Evolutionary conservation across 805 yeast genomes (phyloP).

Genomic region (Candida chilensis): DNA sequence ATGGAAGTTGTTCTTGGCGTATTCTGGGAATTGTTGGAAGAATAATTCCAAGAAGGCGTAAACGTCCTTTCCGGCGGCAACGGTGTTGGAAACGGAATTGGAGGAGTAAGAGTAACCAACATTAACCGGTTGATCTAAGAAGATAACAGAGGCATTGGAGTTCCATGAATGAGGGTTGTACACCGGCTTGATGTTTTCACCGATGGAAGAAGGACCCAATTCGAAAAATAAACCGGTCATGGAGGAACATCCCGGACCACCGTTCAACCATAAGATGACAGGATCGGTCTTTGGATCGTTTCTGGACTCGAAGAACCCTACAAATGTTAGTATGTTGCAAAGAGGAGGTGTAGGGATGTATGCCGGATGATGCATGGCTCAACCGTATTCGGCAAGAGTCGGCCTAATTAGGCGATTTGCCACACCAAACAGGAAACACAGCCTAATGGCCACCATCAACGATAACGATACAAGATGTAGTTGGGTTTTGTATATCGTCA

Average conservation of each 20-base stretch:
- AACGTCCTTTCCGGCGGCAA: conserved; percentile 78
- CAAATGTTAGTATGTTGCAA: background rate
- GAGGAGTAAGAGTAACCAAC: conserved; percentile 63
- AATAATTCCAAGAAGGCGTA: conserved; percentile 73
- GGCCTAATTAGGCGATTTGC: too few relatives aligned
- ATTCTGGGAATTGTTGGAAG: conserved; percentile 61
- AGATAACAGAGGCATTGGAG: conserved; percentile 74
- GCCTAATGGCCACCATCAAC: too few relatives aligned
- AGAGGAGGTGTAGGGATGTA: too few relatives aligned
- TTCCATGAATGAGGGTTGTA: conserved; percentile 81
- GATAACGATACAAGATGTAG: too few relatives aligned
- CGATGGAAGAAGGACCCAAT: conserved; percentile 72
- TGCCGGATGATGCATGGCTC: background rate
- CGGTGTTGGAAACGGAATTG: conserved; percentile 57
- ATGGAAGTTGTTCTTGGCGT: conserved; percentile 52
- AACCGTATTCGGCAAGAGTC: too few relatives aligned
- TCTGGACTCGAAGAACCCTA: conserved; percentile 78
- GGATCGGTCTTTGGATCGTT: conserved; percentile 86
- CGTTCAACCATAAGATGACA: conserved; percentile 81
- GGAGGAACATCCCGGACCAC: conserved; percentile 94
- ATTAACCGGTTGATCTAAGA: conserved; percentile 83
- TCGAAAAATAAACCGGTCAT: conserved; percentile 82
- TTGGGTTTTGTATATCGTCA: too few relatives aligned
- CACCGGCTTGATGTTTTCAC: conserved; percentile 49
- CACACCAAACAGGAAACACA: too few relatives aligned